Conservation (phyloP, 192 early-diverging fungal species). For the Coemansia sp. region DNA sequence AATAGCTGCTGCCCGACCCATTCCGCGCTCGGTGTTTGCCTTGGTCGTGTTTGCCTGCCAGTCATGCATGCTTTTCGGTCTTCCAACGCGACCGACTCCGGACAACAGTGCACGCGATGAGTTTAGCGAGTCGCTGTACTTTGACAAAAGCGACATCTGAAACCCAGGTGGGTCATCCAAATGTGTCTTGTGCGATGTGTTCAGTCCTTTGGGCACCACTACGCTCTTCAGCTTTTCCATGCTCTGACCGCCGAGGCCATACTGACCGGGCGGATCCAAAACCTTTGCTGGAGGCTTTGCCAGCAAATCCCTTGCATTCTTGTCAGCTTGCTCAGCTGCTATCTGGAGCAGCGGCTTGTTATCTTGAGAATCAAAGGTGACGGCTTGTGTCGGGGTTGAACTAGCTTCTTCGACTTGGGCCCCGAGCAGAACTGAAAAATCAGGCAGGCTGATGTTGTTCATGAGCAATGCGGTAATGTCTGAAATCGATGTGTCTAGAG, state of each 20-base stretch:
- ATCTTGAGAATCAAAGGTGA: neutral
- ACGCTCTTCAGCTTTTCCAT: conserved; percentile 7
- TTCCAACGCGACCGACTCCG: conserved; percentile 4
- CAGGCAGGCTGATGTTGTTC: conserved; percentile 13
- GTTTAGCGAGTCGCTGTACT: conserved; percentile 48
- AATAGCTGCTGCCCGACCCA: conserved; percentile 16
- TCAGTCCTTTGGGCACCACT: neutral
- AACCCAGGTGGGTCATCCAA: conserved; percentile 14
- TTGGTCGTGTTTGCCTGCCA: conserved; percentile 13
- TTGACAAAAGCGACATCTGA: conserved; percentile 24
- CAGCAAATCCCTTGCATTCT: neutral
- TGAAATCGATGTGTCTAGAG: conserved; percentile 25
- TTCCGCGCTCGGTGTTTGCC: conserved; percentile 11
- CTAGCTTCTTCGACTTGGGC: neutral
- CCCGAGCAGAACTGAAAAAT: conserved; percentile 1
- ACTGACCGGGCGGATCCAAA: conserved; percentile 37
- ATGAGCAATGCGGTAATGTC: conserved; percentile 35
- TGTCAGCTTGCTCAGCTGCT: neutral
- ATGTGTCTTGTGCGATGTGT: neutral
- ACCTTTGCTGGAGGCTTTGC: neutral
- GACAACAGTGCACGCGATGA: conserved; percentile 26
- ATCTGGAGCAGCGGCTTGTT: conserved; percentile 3
- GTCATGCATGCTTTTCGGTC: conserved; percentile 14
- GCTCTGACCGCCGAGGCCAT: conserved; percentile 17
- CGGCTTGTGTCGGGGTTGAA: neutral